Conservation (phyloP, 768 basidiomycete species). For the Hygrophoropsis aurantiaca region DNA sequence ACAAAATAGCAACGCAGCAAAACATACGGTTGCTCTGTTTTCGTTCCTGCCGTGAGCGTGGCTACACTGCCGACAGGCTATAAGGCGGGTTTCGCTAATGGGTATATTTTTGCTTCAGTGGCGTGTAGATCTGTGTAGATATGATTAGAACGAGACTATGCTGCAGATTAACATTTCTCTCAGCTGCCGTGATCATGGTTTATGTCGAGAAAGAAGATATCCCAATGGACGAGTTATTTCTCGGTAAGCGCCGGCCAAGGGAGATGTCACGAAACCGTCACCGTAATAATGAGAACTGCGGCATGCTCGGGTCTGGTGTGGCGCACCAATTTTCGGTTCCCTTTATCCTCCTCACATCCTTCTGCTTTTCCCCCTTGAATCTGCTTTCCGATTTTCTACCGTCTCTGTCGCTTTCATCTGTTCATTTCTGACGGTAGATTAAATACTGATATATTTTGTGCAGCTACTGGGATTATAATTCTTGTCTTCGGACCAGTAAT, state of each 20-base stretch:
- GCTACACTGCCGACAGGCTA: background rate
- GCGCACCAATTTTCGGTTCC: background rate
- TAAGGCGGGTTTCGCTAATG: no score
- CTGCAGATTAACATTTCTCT: background rate
- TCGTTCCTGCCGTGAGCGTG: no score
- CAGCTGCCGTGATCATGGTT: background rate
- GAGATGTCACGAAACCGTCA: background rate
- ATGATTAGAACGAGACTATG: background rate
- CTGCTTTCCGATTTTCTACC: background rate
- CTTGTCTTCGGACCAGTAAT: background rate
- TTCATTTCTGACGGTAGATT: background rate
- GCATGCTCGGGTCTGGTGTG: background rate
- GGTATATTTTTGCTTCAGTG: conserved; percentile 1
- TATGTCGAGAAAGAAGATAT: background rate
- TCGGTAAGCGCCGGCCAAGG: no score
- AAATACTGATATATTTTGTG: background rate
- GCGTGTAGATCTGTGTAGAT: background rate
- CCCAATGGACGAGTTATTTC: no score
- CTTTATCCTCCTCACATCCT: background rate
- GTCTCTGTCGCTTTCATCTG: background rate
- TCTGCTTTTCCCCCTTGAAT: background rate
- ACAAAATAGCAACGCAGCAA: background rate
- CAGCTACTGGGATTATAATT: no score
- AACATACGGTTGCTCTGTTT: background rate
- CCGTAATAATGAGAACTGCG: background rate